These are phyloP conservation scores for Nepenthes mirabilis DNA, from an alignment of 148 eudicot genomes.

Conservation along the genomic window DNA sequence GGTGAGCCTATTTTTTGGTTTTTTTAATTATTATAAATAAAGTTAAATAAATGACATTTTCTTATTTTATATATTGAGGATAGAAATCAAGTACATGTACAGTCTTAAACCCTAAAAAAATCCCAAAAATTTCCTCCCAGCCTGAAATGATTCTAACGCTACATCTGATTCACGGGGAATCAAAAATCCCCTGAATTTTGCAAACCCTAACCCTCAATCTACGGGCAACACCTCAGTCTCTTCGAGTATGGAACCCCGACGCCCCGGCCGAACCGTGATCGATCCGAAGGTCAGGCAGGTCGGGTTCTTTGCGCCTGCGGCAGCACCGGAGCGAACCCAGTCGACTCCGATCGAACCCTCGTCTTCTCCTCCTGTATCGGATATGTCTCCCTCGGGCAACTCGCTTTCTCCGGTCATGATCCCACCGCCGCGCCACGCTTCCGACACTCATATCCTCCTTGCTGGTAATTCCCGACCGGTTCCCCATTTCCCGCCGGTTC, in stretches of 20 bases:
- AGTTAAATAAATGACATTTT: too few relatives aligned
- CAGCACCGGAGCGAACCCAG: constrained; percentile 34
- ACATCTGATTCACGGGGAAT: too few relatives aligned
- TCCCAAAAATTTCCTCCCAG: too few relatives aligned
- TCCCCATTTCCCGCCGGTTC: constrained; percentile 11
- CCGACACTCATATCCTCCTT: constrained; percentile 26
- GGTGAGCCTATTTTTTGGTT: too few relatives aligned
- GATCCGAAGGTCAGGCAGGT: constrained; percentile 89
- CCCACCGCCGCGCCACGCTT: constrained; percentile 62
- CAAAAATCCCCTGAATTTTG: too few relatives aligned
- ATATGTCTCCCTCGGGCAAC: constrained; percentile 34
- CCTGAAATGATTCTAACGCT: too few relatives aligned
- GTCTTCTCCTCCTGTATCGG: constrained; percentile 25
- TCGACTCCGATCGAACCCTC: constrained; percentile 30
- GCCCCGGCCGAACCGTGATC: constrained; percentile 58
- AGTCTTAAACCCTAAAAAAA: too few relatives aligned
- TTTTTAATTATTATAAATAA: too few relatives aligned
- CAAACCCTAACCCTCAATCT: constrained; percentile 16
- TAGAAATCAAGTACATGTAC: too few relatives aligned
- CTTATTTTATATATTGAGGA: too few relatives aligned
- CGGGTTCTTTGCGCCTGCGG: constrained; percentile 62
- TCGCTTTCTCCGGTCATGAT: constrained; percentile 91
- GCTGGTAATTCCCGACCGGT: background rate
- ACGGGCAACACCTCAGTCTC: background rate
- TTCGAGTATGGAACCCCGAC: constrained; percentile 60